phyloP scores from a whole-genome alignment of 1,284 basidiomycete species.

The Ustilago vetiveriae region DNA sequence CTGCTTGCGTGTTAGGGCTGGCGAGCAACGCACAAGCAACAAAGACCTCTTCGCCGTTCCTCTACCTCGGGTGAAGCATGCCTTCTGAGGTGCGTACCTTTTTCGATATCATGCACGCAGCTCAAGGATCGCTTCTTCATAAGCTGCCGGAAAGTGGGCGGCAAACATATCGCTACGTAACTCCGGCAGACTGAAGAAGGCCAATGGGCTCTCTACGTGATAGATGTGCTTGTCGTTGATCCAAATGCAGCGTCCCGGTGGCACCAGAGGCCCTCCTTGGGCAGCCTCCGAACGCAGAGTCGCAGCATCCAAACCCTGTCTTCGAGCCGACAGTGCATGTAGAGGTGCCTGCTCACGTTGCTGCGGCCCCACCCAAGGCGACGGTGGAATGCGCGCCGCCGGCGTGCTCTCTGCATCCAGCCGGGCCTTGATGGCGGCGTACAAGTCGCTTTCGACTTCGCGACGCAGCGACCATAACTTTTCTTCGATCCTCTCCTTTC shows the following conservation, averaged over 20 bases:
- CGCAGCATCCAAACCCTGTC: conserved; percentile 56
- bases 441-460: conserved; percentile 64
- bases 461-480: conserved; percentile 63
- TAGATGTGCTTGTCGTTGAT: conserved; percentile 55
- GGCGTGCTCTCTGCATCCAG: conserved; percentile 29
- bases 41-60: no score
- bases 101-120: conserved; percentile 12
- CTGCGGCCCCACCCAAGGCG: conserved; percentile 60
- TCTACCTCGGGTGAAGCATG: no score
- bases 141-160: conserved; percentile 63
- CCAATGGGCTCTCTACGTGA: conserved; percentile 52
- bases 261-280: conserved; percentile 58
- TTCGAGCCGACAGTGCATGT: conserved; percentile 55
- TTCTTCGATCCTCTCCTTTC: conserved; percentile 56
- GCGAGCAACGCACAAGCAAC: not conserved
- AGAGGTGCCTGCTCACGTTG: conserved; percentile 46
- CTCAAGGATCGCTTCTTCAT: conserved; percentile 60
- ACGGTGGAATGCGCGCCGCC: conserved; percentile 39
- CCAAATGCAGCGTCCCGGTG: conserved; percentile 59
- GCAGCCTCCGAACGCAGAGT: conserved; percentile 59
- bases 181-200: conserved; percentile 64
- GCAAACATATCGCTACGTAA: conserved; percentile 58
- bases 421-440: conserved; percentile 56
- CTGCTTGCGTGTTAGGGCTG: not conserved
- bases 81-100: not conserved